Base-by-base conservation (phyloP, 2,329 filamentous ascomycete species). In the Exserohilum turcica region DNA sequence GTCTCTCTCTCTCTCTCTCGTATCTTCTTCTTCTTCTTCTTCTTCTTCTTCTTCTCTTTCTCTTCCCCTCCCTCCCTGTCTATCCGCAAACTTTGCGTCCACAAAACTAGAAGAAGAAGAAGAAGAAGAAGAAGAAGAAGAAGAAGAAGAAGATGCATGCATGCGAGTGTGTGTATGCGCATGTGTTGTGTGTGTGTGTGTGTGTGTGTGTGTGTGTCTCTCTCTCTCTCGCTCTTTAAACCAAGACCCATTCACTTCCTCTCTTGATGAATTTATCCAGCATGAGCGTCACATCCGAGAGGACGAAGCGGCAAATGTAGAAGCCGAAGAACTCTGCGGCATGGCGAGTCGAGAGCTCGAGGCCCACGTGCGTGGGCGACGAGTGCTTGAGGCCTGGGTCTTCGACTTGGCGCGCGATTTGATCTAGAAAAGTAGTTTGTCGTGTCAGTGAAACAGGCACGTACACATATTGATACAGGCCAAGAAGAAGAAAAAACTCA, bases 281-380 rank as follows among this genome's bases (percentile, higher is more conserved):
- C 78, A 99, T 81, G 71, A 94, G 74, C 33, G 86, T 84, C 56
- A 99, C 78, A 74, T 99, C 94, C 3, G 86, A 82, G 56, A 99
- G 79, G n/a, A 92, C 92, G 72, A 99, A 99, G 15, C 94, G 88
- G 75, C 93, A 97, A 24, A 99, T 84, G 73, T 94, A 97, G 75
- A 99, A 97, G 13, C 89, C 92, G 73, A 99, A 99, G 76, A 99
- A 99, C 76, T 99, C 94, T 29, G 93, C 91, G 6, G 93, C 94
- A 74, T 97, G 93, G 35, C 93, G 86, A 31, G 92, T 92, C 72
- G 91, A 94, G 35, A 99, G 83, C 76, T 99, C 94, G 29, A 99
- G 84, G 8, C 94, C 94, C 47, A 99, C 92, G 71, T 97, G 92
- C 7, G 94, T 97, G 67, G 91, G 92, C 64, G 92, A 93, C 15